These are phyloP conservation scores for Cardamine chenopodiifolia DNA, from an alignment of 345 rosid genomes.

Conservation along the genomic window DNA sequence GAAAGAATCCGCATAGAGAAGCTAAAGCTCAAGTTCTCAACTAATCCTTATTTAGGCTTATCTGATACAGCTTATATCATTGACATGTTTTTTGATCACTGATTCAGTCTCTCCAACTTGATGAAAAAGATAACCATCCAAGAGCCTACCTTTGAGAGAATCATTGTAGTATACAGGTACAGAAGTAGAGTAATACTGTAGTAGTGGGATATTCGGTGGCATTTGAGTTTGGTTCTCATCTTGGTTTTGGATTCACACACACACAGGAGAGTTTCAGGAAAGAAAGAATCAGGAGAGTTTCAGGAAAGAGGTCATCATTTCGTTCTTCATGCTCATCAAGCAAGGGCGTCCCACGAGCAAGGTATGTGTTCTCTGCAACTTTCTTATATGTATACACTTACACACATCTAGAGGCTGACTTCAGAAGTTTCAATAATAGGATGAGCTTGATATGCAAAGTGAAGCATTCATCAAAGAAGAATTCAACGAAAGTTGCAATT, in stretches of 20 bases:
- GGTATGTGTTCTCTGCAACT: neutral
- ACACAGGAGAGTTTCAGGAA: conserved; percentile 53
- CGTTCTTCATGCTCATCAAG: conserved; percentile 66
- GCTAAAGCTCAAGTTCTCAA: conserved; percentile 56
- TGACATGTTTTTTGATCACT: conserved; percentile 14
- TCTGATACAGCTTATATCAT: neutral
- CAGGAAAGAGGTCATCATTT: conserved; percentile 65
- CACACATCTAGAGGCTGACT: neutral
- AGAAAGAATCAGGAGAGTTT: conserved; percentile 53
- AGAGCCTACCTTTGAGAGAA: conserved; percentile 79
- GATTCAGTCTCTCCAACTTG: conserved; percentile 54
- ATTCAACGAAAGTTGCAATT: conserved; percentile 63
- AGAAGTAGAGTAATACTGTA: neutral
- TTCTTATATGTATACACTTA: neutral
- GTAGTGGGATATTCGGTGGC: neutral
- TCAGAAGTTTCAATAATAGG: neutral
- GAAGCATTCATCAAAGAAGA: conserved; percentile 60
- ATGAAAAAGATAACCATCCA: conserved; percentile 65
- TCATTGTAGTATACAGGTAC: conserved; percentile 83
- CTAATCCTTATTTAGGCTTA: neutral
- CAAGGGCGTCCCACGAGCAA: conserved; percentile 54
- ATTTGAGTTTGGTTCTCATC: conserved; percentile 6
- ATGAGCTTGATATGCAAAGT: conserved; percentile 64
- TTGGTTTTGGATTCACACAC: conserved; percentile 4
- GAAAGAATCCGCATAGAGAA: conserved; percentile 72